Conservation (phyloP, 1,139 yeast species). For the Geotrichum siamense region DNA sequence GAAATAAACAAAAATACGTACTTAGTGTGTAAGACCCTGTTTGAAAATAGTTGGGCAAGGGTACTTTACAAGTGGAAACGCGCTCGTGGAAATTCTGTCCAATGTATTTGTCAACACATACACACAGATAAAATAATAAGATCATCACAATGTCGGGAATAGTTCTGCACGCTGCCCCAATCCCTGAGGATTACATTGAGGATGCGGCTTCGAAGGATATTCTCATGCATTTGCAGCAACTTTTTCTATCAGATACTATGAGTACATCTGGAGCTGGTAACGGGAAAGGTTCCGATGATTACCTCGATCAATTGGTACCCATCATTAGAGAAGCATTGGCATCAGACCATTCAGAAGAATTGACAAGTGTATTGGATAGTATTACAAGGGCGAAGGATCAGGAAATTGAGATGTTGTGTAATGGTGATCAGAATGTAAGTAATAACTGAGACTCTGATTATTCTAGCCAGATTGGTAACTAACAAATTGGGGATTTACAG, state of each 20-base stretch:
- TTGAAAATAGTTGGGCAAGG: too few relatives aligned
- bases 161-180: not conserved
- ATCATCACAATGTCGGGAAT: slow-evolving; percentile 1
- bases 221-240: slow-evolving; percentile 17
- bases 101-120: too few relatives aligned
- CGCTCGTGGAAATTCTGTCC: too few relatives aligned
- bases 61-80: too few relatives aligned
- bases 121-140: too few relatives aligned
- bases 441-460: not conserved
- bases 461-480: not conserved
- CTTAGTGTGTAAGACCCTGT: too few relatives aligned
- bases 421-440: slow-evolving; percentile 51
- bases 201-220: slow-evolving; percentile 17
- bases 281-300: slow-evolving; percentile 45
- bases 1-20: too few relatives aligned
- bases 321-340: slow-evolving; percentile 63
- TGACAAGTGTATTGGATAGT: slow-evolving; percentile 50
- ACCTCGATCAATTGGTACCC: slow-evolving; percentile 73
- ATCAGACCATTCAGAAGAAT: slow-evolving; percentile 48
- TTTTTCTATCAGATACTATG: slow-evolving; percentile 16
- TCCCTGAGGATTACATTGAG: slow-evolving; percentile 11
- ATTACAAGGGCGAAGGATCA: slow-evolving; percentile 55
- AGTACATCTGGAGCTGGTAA: slow-evolving; percentile 3
- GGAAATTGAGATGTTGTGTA: slow-evolving; percentile 56
- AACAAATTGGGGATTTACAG: slow-evolving; percentile 9